A percentile compares a stretch with the other conserved stretches of the same genome.
Conservation (phyloP, 768 basidiomycete species). For the Melanogaster broomeanus region DNA sequence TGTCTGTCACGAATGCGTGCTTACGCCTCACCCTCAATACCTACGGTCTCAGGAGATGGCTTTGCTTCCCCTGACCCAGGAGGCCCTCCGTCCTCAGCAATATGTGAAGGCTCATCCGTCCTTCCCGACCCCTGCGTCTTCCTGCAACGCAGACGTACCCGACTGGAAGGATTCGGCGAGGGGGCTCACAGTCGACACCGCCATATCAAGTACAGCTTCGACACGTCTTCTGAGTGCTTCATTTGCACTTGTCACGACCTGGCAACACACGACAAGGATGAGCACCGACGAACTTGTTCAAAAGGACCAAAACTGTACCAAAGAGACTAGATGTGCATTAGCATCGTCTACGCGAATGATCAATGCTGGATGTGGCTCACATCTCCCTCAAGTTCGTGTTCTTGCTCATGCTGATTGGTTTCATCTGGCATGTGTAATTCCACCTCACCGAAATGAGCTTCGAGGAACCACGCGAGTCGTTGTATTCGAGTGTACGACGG, state of each 20-base stretch:
- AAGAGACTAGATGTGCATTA: conserved; percentile 74
- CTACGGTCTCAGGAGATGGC: neutral
- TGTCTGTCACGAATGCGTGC: too few species aligned
- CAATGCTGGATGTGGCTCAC: conserved; percentile 62
- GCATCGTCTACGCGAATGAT: conserved; percentile 82
- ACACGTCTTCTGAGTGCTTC: conserved; percentile 76
- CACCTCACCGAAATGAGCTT: conserved; percentile 93
- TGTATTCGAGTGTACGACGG: conserved; percentile 53
- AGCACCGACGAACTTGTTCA: neutral
- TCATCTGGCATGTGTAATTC: conserved; percentile 79
- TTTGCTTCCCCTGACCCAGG: conserved; percentile 1
- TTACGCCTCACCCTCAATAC: conserved; percentile 4
- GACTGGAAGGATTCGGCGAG: conserved; percentile 69
- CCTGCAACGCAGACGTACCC: conserved; percentile 40
- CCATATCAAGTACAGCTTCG: conserved; percentile 90
- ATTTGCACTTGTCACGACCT: conserved; percentile 77
- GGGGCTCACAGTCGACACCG: conserved; percentile 79
- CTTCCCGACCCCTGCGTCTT: conserved; percentile 30
- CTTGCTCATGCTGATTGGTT: conserved; percentile 44
- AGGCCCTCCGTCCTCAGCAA: neutral
- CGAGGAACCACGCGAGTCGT: conserved; percentile 81
- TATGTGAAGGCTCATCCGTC: conserved; percentile 10
- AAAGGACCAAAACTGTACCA: conserved; percentile 52
- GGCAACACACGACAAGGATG: neutral
- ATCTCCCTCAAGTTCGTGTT: conserved; percentile 49